These are phyloP conservation scores for Eleusine indica DNA, from an alignment of 176 grass and related monocot species.

Conservation along the genomic window DNA sequence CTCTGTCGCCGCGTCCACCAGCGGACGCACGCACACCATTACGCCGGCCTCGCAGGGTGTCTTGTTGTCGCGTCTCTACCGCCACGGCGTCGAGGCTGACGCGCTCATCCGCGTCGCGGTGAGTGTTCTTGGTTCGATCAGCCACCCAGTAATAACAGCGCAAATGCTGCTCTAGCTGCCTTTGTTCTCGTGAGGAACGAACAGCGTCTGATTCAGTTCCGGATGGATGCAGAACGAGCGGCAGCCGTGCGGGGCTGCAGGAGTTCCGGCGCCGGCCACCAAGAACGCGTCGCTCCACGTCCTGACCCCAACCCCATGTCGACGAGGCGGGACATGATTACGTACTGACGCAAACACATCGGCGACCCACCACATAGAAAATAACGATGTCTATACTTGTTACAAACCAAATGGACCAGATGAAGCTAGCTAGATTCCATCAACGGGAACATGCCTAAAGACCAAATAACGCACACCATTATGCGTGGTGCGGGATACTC, in stretches of 20 bases:
- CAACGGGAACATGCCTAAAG: neutral
- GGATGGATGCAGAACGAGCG: conserved; percentile 54
- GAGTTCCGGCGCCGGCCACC: conserved; percentile 40
- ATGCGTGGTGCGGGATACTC: neutral
- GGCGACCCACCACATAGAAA: neutral
- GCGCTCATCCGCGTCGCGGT: conserved; percentile 63
- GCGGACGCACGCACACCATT: conserved; percentile 23
- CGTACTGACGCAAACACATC: neutral
- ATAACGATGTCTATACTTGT: neutral
- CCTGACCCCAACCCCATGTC: neutral
- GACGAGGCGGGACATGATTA: neutral
- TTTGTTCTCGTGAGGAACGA: neutral
- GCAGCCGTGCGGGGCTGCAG: conserved; percentile 40
- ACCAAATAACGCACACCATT: neutral
- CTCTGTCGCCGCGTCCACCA: conserved; percentile 41
- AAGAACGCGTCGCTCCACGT: conserved; percentile 37
- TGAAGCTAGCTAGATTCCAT: neutral
- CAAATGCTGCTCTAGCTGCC: neutral
- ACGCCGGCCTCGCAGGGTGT: neutral
- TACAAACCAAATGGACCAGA: neutral
- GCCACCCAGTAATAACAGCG: neutral
- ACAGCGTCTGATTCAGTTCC: neutral
- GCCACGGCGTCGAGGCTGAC: conserved; percentile 58
- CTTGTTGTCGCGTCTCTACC: conserved; percentile 48
- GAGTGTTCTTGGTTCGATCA: neutral